Evolutionary conservation across 2,329 filamentous ascomycete species (phyloP).

Genomic region (Reticulascus tulasneorum): DNA sequence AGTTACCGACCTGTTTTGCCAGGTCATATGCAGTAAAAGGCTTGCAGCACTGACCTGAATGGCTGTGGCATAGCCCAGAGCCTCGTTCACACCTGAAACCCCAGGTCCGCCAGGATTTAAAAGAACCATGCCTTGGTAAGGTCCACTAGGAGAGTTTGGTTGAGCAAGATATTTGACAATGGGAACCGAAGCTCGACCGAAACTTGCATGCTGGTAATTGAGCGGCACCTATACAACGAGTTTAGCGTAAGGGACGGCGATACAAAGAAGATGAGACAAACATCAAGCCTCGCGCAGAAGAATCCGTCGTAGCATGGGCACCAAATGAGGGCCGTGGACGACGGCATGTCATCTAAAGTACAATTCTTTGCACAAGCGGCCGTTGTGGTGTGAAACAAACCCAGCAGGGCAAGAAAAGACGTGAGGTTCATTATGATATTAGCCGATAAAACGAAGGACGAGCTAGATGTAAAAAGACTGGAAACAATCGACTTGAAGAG

Average conservation of each 20-base stretch:
- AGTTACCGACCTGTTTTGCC: too few relatives aligned
- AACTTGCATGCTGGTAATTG: constrained; percentile 27
- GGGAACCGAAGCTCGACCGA: constrained; percentile 28
- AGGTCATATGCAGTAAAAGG: too few relatives aligned
- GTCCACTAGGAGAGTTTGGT: constrained; percentile 27
- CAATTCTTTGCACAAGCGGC: constrained; percentile 19
- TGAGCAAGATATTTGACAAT: constrained; percentile 33
- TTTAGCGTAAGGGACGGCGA: background rate
- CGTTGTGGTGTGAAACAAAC: too few relatives aligned
- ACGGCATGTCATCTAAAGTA: constrained; percentile 5
- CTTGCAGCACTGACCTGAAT: too few relatives aligned
- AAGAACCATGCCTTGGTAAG: constrained; percentile 38
- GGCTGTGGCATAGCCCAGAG: constrained; percentile 21
- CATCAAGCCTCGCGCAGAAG: constrained; percentile 34
- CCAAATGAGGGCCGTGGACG: constrained; percentile 18
- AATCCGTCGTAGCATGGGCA: constrained; percentile 28
- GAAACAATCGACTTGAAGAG: too few relatives aligned
- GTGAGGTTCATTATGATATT: too few relatives aligned
- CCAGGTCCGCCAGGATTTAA: constrained; percentile 43
- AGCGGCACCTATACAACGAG: constrained; percentile 29
- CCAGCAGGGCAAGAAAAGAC: background rate
- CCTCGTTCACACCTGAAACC: constrained; percentile 30
- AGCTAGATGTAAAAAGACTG: too few relatives aligned
- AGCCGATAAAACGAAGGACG: too few relatives aligned
- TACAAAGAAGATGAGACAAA: background rate